These are phyloP conservation scores for Syncephalastrum racemosum DNA, from an alignment of 371 early-diverging fungal species.

Conservation along the genomic window DNA sequence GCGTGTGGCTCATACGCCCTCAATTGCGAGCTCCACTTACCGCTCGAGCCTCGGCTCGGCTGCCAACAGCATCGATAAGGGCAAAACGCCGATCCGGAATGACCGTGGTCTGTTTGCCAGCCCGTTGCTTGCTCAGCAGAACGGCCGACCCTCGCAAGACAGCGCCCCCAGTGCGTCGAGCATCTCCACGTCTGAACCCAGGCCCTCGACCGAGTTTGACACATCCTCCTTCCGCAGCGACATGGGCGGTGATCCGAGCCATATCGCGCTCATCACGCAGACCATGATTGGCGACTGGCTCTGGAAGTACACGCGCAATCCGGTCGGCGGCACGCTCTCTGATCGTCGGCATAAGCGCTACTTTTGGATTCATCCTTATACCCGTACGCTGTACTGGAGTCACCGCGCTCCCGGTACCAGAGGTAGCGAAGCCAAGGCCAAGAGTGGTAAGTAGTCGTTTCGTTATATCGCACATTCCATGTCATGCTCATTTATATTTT, in stretches of 20 bases:
- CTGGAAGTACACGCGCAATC: slow-evolving; percentile 68
- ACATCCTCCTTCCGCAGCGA: slow-evolving; percentile 9
- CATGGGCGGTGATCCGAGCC: slow-evolving; percentile 10
- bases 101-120: background rate
- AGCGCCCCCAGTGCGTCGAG: slow-evolving; percentile 7
- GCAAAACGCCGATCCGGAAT: slow-evolving; percentile 10
- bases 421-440: slow-evolving; percentile 50
- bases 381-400: slow-evolving; percentile 76
- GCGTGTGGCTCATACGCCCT: slow-evolving; percentile 12
- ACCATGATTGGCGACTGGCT: slow-evolving; percentile 78
- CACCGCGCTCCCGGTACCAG: slow-evolving; percentile 58
- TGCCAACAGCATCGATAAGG: slow-evolving; percentile 19
- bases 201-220: slow-evolving; percentile 10
- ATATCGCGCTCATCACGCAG: slow-evolving; percentile 64
- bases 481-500: background rate
- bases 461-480: background rate
- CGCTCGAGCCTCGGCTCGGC: slow-evolving; percentile 22
- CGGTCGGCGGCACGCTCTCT: slow-evolving; percentile 52
- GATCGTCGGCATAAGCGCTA: slow-evolving; percentile 70
- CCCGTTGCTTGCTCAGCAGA: background rate
- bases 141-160: background rate
- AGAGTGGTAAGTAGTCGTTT: slow-evolving; percentile 45
- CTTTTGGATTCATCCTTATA: slow-evolving; percentile 82
- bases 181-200: slow-evolving; percentile 12
- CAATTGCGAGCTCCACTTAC: background rate